phyloP scores from a whole-genome alignment of 2,329 filamentous ascomycete species.

The Erysiphe pulchra region DNA sequence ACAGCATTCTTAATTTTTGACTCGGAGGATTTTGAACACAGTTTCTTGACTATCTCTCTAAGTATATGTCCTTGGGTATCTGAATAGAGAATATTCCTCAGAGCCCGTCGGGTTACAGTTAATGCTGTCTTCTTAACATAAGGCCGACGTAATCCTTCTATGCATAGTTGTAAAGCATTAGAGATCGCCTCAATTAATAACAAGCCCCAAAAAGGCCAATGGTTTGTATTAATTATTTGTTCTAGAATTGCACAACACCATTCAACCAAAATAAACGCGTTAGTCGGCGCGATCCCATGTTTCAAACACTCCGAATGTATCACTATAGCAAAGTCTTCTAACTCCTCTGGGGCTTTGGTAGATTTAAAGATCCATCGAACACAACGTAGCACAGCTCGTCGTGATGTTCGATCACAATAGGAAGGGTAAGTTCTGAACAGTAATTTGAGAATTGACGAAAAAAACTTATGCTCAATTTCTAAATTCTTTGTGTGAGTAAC shows the following conservation, averaged over 20 bases:
- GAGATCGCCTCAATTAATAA: slow-evolving; percentile 46
- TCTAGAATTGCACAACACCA: slow-evolving; percentile 70
- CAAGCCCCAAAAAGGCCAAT: slow-evolving; percentile 37
- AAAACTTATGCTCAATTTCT: background rate
- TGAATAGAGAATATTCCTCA: slow-evolving; percentile 48
- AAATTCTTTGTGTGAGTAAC: background rate
- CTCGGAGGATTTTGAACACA: slow-evolving; percentile 41
- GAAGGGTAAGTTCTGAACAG: slow-evolving; percentile 72
- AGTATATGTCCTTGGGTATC: slow-evolving; percentile 7
- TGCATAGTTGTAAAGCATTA: slow-evolving; percentile 51
- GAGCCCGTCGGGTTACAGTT: slow-evolving; percentile 50
- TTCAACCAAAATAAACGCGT: slow-evolving; percentile 69
- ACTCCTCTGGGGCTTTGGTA: slow-evolving; percentile 25
- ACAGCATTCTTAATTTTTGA: slow-evolving; percentile 45
- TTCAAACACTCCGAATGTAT: slow-evolving; percentile 54
- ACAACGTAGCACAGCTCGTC: slow-evolving; percentile 61
- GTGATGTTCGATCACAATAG: slow-evolving; percentile 66
- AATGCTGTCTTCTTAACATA: slow-evolving; percentile 49
- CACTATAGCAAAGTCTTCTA: slow-evolving; percentile 38
- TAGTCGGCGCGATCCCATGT: slow-evolving; percentile 47
- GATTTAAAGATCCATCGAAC: slow-evolving; percentile 39
- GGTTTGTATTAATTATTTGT: slow-evolving; percentile 31
- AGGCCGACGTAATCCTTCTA: slow-evolving; percentile 35
- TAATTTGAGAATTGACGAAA: slow-evolving; percentile 29
- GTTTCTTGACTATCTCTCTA: slow-evolving; percentile 30